Base-by-base conservation (phyloP, 805 yeast genomes). In the Saccharomyces jurei region DNA sequence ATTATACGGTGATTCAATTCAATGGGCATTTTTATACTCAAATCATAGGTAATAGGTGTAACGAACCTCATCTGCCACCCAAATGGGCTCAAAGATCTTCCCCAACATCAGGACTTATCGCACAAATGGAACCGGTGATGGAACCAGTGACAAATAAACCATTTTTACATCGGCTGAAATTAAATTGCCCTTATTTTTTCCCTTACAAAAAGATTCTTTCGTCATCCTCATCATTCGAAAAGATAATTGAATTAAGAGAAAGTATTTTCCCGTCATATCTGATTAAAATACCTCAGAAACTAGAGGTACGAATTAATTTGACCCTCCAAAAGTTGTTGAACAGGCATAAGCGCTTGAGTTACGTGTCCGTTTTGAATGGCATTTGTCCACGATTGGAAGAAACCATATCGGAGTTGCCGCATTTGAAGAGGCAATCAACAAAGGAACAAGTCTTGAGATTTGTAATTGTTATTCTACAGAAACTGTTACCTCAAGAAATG, bases 401-500 rank as follows among this genome's bases (percentile, higher is more conserved):
- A n/a, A 22, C 46, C 1, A 14, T 44, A 6, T 32, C 26, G 8
- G 13, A 28, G 21, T 50, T 54, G 2, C 60, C 67, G 30, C 72
- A 76, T 50, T 57, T 75, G 6, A 71, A 69, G 0, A 52, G 67
- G 25, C 67, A 74, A 1, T 67, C 77, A 0, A 58, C 70, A 0
- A 61, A 68, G 8, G 56, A 58, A 10, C 46, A 56, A 0, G 81
- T 86, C 0, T 58, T 77, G 0, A 69, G 64, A 47, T 81, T 82
- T 58, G 61, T 79, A 1, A 57, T 77, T 1, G 62, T 72, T 0
- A 52, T 83, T 0, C 52, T 81, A 4, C 78, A 77, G 11, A 76
- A 74, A 51, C 58, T 84, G 0, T 69, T 86, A 25, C 87, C 90
- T 0, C 25, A 60, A 0, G 75, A 73, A 6, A 54, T 77, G 0